Conservation (phyloP, 148 eudicot species). For the Persicaria maculosa region DNA sequence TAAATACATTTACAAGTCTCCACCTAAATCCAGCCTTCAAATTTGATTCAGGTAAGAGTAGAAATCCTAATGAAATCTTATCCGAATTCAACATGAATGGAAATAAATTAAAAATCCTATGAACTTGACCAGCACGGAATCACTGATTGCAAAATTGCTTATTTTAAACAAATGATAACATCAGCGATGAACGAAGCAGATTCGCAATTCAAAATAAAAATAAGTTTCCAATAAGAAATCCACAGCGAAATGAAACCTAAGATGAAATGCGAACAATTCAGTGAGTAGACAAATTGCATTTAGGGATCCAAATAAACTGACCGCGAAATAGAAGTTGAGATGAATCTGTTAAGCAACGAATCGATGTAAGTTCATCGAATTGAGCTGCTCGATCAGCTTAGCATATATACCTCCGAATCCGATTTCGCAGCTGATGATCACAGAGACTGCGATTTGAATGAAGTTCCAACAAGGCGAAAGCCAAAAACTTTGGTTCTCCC, state of each 20-base stretch:
- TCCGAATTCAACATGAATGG: neutral
- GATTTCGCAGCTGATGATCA: neutral
- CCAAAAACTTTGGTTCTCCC: too few relatives aligned
- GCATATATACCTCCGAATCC: neutral
- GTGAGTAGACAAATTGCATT: neutral
- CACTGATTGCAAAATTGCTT: neutral
- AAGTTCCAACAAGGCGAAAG: too few relatives aligned
- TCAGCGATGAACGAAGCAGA: conserved; percentile 11
- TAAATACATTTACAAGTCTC: neutral
- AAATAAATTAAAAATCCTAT: neutral
- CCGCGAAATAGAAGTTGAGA: conserved; percentile 1
- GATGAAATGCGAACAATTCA: neutral
- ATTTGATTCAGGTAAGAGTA: too few relatives aligned
- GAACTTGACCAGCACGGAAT: neutral
- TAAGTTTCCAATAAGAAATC: neutral
- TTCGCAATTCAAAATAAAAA: neutral
- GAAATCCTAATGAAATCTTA: neutral
- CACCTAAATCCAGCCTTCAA: neutral
- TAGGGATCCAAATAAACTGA: neutral
- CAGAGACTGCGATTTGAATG: too few relatives aligned
- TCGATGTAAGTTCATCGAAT: neutral
- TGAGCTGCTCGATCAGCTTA: neutral
- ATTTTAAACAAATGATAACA: neutral
- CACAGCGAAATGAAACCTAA: neutral
- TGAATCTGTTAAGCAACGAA: neutral